phyloP scores from a whole-genome alignment of 495 filamentous ascomycete species.

The Diplogelasinospora grovesii region DNA sequence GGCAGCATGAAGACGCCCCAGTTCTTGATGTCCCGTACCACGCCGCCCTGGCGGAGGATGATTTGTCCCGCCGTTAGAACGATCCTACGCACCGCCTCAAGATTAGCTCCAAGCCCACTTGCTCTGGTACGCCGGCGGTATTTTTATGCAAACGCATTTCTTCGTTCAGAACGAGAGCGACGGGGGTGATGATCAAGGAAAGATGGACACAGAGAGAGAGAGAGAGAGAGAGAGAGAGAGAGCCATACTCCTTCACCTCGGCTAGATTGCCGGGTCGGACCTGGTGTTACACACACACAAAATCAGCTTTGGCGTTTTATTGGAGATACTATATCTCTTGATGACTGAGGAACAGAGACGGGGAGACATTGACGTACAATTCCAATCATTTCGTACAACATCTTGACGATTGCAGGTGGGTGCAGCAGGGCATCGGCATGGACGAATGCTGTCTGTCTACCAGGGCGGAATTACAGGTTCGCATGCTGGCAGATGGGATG shows the following conservation, averaged over 20 bases:
- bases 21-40: conserved; percentile 86
- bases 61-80: conserved; percentile 77
- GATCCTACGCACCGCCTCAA: conserved; percentile 71
- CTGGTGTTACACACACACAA: conserved; percentile 35
- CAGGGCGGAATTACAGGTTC: neutral
- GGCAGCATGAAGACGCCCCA: conserved; percentile 90
- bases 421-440: conserved; percentile 16
- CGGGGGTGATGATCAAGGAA: neutral
- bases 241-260: conserved; percentile 88
- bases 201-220: no score
- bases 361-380: conserved; percentile 55
- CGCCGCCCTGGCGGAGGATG: conserved; percentile 78
- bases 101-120: no score
- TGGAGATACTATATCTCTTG: neutral
- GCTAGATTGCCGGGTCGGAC: conserved; percentile 79
- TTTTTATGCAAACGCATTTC: no score
- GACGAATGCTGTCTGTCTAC: neutral
- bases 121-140: no score
- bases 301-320: neutral
- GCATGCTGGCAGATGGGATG: neutral
- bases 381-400: conserved; percentile 97
- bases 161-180: no score
- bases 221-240: conserved; percentile 1
- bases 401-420: conserved; percentile 34
- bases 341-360: neutral